phyloP scores from a whole-genome alignment of 371 early-diverging fungal genomes.

The Syncephalis fuscata region DNA sequence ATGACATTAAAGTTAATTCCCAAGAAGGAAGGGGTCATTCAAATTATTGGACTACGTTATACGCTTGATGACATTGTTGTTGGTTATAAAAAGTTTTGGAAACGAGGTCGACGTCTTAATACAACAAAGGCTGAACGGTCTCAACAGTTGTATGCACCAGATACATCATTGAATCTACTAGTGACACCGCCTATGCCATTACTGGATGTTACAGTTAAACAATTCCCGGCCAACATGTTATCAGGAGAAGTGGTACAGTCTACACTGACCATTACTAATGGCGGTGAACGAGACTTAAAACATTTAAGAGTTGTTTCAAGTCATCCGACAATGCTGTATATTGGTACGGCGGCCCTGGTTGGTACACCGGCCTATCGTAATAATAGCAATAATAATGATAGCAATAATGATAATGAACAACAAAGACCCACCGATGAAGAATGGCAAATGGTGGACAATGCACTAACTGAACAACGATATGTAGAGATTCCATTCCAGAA shows the following conservation, averaged over 20 bases:
- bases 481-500: slow-evolving; percentile 8
- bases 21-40: slow-evolving; percentile 51
- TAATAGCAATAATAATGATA: no score
- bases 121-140: slow-evolving; percentile 44
- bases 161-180: slow-evolving; percentile 45
- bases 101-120: slow-evolving; percentile 58
- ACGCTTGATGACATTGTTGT: slow-evolving; percentile 59
- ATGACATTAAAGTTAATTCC: slow-evolving; percentile 55
- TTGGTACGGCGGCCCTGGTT: slow-evolving; percentile 18
- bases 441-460: slow-evolving; percentile 10
- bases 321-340: slow-evolving; percentile 72
- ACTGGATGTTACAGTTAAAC: slow-evolving; percentile 53
- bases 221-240: slow-evolving; percentile 56
- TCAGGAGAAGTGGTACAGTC: slow-evolving; percentile 69
- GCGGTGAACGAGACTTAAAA: slow-evolving; percentile 55
- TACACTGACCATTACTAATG: slow-evolving; percentile 62
- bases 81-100: slow-evolving; percentile 40
- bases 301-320: slow-evolving; percentile 56
- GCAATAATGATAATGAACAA: no score
- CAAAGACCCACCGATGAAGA: no score
- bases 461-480: slow-evolving; percentile 5
- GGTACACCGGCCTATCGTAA: no score
- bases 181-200: slow-evolving; percentile 75
- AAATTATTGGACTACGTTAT: slow-evolving; percentile 58
- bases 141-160: slow-evolving; percentile 39